Evolutionary conservation across 2,329 filamentous ascomycete genomes (phyloP), one percentile per base, ranked within the genome.

Genomic region (Talaromyces sp.): DNA sequence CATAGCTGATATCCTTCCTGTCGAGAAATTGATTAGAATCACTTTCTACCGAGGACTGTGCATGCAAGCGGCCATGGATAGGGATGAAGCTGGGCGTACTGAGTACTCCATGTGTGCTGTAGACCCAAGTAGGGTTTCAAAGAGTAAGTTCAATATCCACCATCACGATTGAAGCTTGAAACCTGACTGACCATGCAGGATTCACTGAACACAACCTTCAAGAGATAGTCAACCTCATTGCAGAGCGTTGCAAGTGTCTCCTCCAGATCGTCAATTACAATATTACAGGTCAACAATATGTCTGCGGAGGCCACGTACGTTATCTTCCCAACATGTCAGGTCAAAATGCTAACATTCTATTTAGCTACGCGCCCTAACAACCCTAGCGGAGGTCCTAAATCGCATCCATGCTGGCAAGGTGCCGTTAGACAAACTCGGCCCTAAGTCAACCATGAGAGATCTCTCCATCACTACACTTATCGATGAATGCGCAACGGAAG

Each of bases 101-200:
- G 97, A 97, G 82, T 99, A 97, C 81, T 92, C 89, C 62, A 99
- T 99, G 94, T 97, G 93, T 75, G 94, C 94, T 58, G 93, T 99
- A 76, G 99, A 99, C 80, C 94, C 94, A 35, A 96, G 91, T 80
- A 87, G 94, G 63, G 96, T 99, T 75, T 95, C 89, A 70, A 96
- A 95, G 84, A 97, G 35, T 37, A 37, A 37, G 35, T 37, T 5
- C n/a, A n/a, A n/a, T n/a, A n/a, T n/a, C n/a, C n/a, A n/a, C n/a
- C n/a, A n/a, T n/a, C n/a, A n/a, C n/a, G n/a, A n/a, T n/a, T n/a
- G n/a, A n/a, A n/a, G n/a, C n/a, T n/a, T n/a, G n/a, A n/a, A n/a
- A n/a, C n/a, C n/a, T n/a, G n/a, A n/a, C n/a, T n/a, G n/a, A n/a
- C n/a, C n/a, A n/a, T n/a, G n/a, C n/a, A n/a, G n/a, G n/a, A n/a